Percentiles rank a stretch among this genome's conserved stretches.
phyloP scores from a whole-genome alignment of 345 rosid genomes.

The Salix udensis region DNA sequence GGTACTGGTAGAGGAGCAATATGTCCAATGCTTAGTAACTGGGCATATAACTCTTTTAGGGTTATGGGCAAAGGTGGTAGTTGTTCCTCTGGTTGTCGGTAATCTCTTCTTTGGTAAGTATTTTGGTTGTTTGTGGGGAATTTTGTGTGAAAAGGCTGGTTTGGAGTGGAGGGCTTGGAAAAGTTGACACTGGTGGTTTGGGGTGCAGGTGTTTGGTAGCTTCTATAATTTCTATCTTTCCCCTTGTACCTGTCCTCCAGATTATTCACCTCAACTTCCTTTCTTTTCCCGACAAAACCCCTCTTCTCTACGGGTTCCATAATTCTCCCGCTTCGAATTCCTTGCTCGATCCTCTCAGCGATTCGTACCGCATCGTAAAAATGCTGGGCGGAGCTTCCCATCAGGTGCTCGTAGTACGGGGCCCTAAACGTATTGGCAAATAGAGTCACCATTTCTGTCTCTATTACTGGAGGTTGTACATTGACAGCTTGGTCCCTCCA shows the following conservation, averaged over 20 bases:
- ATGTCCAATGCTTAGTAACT: accelerated
- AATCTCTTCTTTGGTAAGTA: accelerated
- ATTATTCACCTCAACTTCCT: background rate
- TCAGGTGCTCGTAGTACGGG: accelerated
- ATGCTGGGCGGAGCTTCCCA: background rate
- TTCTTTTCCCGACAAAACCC: background rate
- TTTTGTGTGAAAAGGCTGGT: background rate
- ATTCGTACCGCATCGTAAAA: background rate
- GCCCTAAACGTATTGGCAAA: background rate
- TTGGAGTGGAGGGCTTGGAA: background rate
- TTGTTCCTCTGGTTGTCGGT: background rate
- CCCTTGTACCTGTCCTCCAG: accelerated
- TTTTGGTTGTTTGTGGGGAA: accelerated
- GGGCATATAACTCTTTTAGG: accelerated
- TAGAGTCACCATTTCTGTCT: no score
- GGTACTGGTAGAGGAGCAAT: background rate
- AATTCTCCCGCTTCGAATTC: background rate
- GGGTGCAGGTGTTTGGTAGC: background rate
- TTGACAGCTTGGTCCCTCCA: no score
- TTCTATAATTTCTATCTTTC: accelerated
- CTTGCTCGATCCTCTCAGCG: background rate
- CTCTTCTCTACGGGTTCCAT: background rate
- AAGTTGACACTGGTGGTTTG: background rate
- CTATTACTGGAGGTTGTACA: no score
- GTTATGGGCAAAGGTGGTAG: background rate